Evolutionary conservation across 2,329 filamentous ascomycete species (phyloP).

Genomic region (Didymella sp.): DNA sequence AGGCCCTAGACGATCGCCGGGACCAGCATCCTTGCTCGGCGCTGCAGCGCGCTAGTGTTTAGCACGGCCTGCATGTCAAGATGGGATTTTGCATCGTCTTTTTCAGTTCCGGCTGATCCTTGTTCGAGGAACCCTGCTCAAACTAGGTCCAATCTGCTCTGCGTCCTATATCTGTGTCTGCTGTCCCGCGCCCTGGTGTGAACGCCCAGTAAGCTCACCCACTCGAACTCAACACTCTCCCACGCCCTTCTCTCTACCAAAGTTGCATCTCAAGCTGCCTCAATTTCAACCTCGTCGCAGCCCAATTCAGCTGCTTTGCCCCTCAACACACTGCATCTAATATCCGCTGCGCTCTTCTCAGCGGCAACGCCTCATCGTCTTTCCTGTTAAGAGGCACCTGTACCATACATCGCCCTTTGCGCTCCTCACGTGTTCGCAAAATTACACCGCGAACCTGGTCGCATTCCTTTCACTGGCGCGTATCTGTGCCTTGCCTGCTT

Average conservation of each 20-base stretch:
- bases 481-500: conserved; percentile 31
- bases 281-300: conserved; percentile 1
- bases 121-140: conserved; percentile 14
- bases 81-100: conserved; percentile 25
- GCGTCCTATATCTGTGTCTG: conserved; percentile 21
- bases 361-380: background rate
- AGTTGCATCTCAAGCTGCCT: too few species aligned
- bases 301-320: background rate
- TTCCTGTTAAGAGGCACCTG: conserved; percentile 1
- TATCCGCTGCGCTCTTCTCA: background rate
- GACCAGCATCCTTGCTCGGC: conserved; percentile 15
- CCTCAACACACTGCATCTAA: conserved; percentile 1
- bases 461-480: conserved; percentile 42
- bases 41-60: conserved; percentile 16
- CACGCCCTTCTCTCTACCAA: background rate
- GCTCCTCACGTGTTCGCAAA: conserved; percentile 33
- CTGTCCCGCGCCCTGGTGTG: conserved; percentile 12
- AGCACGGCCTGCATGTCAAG: conserved; percentile 22
- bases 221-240: conserved; percentile 2
- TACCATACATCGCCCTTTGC: conserved; percentile 8
- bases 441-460: conserved; percentile 26
- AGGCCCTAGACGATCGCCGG: conserved; percentile 22
- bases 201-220: conserved; percentile 17
- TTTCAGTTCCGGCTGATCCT: conserved; percentile 21
- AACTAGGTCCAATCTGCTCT: conserved; percentile 20